Evolutionary conservation across 2,329 filamentous ascomycete genomes (phyloP), one percentile per base, ranked within the genome.

Genomic region (Fusarium citri): DNA sequence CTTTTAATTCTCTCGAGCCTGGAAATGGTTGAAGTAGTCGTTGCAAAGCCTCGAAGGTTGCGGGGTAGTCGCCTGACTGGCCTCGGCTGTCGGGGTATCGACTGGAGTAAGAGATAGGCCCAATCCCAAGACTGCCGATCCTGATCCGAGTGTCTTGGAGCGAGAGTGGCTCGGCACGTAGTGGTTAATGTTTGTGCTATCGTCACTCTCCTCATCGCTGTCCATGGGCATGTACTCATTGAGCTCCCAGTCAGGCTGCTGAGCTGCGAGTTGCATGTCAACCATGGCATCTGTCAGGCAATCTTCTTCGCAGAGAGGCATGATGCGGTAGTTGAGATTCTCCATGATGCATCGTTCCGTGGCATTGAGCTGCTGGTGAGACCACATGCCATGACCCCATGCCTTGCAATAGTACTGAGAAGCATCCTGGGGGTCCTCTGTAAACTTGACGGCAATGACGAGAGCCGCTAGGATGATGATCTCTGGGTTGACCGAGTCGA

Each of bases 281-380:
- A 85, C 84, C 76, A 89, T 81, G 14, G 88, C 88, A 66, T 89
- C 86, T 40, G 83, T 81, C 66, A 91, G 84, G 65, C 87, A 83
- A 37, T 83, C 83, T 4, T 85, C 83, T 50, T 88, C 82, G 77
- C 84, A 88, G 12, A 91, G 81, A 9, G 88, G 87, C 77, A 91
- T 78, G 74, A 92, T 86, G 58, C 88, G 84, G 78, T 90, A 91
- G 67, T 84, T 83, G 48, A 92, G 81, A 76, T 85, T 88, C 80
- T 90, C 87, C 83, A 91, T 87, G 71, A 91, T 85, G 77, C 84
- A 87, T 48, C 87, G 82, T 78, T 91, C 89, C 2, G 89, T 91
- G 51, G 84, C 84, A 71, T 90, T 90, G 72, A 91, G 83, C 80
- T 91, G 88, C 59, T 85, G 83, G 72, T 83, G 84, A 4, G 87